Conservation (phyloP, 139 green algal species). For the Edaphochlamys debaryana region DNA sequence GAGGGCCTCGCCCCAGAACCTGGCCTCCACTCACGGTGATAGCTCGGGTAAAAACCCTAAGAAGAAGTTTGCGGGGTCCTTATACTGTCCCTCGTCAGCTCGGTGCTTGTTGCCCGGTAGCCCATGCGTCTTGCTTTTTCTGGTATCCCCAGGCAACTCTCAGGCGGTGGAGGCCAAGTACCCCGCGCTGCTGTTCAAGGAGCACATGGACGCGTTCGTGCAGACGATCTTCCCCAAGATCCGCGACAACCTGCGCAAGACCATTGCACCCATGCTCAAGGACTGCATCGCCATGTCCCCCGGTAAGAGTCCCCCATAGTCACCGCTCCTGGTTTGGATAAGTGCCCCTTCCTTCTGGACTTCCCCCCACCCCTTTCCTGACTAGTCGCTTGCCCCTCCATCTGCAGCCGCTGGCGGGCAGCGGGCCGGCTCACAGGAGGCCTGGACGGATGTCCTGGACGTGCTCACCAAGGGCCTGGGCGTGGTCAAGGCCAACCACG, state of each 20-base stretch:
- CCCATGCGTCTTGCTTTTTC: too few relatives aligned
- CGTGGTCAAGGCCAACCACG: constrained; percentile 80
- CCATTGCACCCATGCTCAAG: constrained; percentile 85
- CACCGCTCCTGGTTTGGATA: too few relatives aligned
- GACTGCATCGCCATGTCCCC: constrained; percentile 88
- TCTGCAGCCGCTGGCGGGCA: too few relatives aligned
- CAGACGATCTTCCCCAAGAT: constrained; percentile 98
- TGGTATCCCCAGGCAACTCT: constrained; percentile 60
- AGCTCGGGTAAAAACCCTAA: constrained; percentile 69
- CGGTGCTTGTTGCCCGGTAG: too few relatives aligned
- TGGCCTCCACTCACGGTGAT: constrained; percentile 85
- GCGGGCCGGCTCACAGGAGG: background rate
- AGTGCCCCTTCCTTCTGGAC: too few relatives aligned
- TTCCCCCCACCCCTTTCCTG: background rate
- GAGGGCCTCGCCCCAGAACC: constrained; percentile 49
- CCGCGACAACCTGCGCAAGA: constrained; percentile 98
- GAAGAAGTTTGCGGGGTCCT: too few relatives aligned
- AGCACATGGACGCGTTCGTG: constrained; percentile 97
- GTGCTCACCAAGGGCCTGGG: constrained; percentile 82
- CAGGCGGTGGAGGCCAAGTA: constrained; percentile 97
- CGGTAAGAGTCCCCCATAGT: too few relatives aligned
- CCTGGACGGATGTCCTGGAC: constrained; percentile 89
- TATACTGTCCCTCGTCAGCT: too few relatives aligned
- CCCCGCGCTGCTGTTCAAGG: constrained; percentile 99
- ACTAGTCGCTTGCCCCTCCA: too few relatives aligned